phyloP scores from a whole-genome alignment of 495 filamentous ascomycete genomes.

The Immersiella caudata region DNA sequence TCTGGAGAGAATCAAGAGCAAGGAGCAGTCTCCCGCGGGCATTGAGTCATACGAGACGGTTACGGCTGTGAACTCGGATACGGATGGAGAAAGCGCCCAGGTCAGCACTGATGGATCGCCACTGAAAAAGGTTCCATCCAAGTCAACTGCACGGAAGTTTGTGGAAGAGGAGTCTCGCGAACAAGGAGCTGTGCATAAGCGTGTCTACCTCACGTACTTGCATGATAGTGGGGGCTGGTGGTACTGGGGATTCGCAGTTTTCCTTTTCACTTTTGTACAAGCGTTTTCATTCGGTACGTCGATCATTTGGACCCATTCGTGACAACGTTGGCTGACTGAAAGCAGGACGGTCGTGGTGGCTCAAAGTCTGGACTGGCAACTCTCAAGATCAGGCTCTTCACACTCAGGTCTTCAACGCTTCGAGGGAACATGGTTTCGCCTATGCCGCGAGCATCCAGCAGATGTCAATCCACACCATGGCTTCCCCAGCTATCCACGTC shows the following conservation, averaged over 20 bases:
- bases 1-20: conserved; percentile 61
- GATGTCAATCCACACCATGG: conserved; percentile 36
- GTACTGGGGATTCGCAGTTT: conserved; percentile 62
- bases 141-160: conserved; percentile 61
- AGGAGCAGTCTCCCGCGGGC: conserved; percentile 51
- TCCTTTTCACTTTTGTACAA: conserved; percentile 56
- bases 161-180: conserved; percentile 73
- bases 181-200: conserved; percentile 62
- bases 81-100: conserved; percentile 30
- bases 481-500: conserved; percentile 27
- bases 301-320: too few species aligned
- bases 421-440: conserved; percentile 34
- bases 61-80: conserved; percentile 53
- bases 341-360: conserved; percentile 63
- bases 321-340: conserved; percentile 4
- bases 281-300: conserved; percentile 51
- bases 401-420: conserved; percentile 22
- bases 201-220: conserved; percentile 68
- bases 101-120: conserved; percentile 36
- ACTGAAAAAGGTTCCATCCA: conserved; percentile 48
- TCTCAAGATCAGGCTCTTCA: conserved; percentile 37
- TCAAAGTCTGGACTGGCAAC: conserved; percentile 66
- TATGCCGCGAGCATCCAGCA: conserved; percentile 45
- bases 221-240: conserved; percentile 64
- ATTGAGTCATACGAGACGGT: conserved; percentile 47